Evolutionary conservation across 2,329 filamentous ascomycete species (phyloP), one percentile per base, ranked within the genome.

Genomic region (Phaeosphaeria sp.): DNA sequence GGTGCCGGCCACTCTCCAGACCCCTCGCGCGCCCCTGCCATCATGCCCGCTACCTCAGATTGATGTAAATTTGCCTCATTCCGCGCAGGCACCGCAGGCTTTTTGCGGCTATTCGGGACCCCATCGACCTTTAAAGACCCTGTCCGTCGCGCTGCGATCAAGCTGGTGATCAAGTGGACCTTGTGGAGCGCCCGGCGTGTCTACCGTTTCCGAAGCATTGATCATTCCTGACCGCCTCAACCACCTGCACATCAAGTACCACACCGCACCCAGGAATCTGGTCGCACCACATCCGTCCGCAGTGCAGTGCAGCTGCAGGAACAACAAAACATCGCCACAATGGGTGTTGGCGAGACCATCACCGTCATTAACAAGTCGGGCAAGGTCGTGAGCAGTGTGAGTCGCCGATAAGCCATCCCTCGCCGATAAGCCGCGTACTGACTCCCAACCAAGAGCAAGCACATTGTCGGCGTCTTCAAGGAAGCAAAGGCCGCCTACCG

Each of bases 321-420:
- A 59, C 54, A 57, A 41, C 50, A 46, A 46, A 54, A 54, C 54
- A 51, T 55, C 59, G 57, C 51, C 67, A 62, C 59, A 50, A 76
- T 77, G 73, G 74, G 71, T 21, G 64, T 86, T 30, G 83, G 85
- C 62, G 89, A 96, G 79, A 94, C 91, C 50, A 88, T 97, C 67
- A 93, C 92, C 65, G 91, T 96, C 71, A 90, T 96, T 79, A 95
- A 96, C 81, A 93, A 87, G 77, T 95, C 92, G 56, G 92, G 92
- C 71, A 96, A 96, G 80, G 89, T 96, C 50, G 91, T 97, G 68
- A 93, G 89, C 83, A 95, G 90, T 58, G 92, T 93, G 83, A 77
- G 89, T 83, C 60, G 42, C 63, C 55, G 59, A 59, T 54, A 54
- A 52, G 43, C 17, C 18, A 50, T 46, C 43, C 44, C n/a, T 39